A percentile compares a stretch with the other conserved stretches of the same genome.
Conservation (phyloP, 2,329 filamentous ascomycete genomes). For the Diaporthe sp. region DNA sequence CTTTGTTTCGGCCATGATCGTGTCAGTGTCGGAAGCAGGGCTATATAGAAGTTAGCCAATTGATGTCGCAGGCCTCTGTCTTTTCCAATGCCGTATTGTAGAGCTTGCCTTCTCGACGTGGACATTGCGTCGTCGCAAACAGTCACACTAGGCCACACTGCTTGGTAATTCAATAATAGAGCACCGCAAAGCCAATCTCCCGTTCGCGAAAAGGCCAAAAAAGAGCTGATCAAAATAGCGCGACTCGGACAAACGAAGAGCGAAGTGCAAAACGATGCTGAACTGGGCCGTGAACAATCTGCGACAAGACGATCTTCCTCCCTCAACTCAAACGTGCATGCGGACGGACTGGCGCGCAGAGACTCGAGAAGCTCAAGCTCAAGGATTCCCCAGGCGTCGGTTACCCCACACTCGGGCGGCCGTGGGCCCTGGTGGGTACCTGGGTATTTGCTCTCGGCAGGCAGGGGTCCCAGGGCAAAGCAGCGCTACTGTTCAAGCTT, state of each 20-base stretch:
- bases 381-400: conserved; percentile 19
- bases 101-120: conserved; percentile 3
- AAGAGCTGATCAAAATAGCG: neutral
- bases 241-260: neutral
- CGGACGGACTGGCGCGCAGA: neutral
- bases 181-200: neutral
- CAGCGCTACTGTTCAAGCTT: neutral
- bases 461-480: conserved; percentile 11
- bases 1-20: conserved; percentile 1
- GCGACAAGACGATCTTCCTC: conserved; percentile 8
- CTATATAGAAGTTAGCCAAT: neutral
- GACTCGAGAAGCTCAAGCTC: conserved; percentile 26
- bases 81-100: neutral
- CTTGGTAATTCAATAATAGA: neutral
- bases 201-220: neutral
- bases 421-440: conserved; percentile 13
- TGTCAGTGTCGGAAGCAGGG: conserved; percentile 8
- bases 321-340: conserved; percentile 19
- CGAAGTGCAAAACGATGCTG: neutral
- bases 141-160: neutral
- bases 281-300: neutral
- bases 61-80: neutral
- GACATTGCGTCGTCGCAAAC: conserved; percentile 16
- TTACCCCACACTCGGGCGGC: conserved; percentile 25
- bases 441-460: conserved; percentile 10